A percentile compares a stretch with the other conserved stretches of the same genome.
phyloP scores from a whole-genome alignment of 495 filamentous ascomycete species.

The Daldinia concentrica region DNA sequence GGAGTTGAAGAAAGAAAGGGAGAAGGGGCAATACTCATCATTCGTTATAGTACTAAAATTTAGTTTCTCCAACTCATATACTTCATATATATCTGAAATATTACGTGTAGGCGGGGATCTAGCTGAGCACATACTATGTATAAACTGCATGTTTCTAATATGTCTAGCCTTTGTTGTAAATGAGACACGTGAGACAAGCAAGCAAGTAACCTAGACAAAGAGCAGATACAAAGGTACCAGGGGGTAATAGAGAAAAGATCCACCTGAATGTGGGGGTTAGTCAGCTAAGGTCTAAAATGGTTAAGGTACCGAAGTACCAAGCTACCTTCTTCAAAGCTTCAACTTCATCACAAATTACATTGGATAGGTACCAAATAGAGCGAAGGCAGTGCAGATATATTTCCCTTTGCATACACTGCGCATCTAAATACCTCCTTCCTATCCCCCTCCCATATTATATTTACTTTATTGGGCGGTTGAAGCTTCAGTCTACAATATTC shows the following conservation, averaged over 20 bases:
- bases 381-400: not conserved
- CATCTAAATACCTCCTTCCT: not conserved
- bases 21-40: not conserved
- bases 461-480: not conserved
- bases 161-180: not conserved
- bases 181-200: not conserved
- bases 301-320: not conserved
- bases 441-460: not conserved
- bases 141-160: not conserved
- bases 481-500: not conserved
- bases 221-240: not conserved
- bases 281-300: conserved; percentile 6
- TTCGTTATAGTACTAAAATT: not conserved
- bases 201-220: not conserved
- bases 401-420: not conserved
- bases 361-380: not conserved
- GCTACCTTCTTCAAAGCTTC: conserved; percentile 18
- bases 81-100: not conserved
- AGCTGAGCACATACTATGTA: not conserved
- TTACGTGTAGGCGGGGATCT: not conserved
- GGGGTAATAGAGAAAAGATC: not conserved
- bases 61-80: not conserved
- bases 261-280: conserved; percentile 13
- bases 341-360: conserved; percentile 12
- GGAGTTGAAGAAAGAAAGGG: not conserved